phyloP scores from a whole-genome alignment of 164 flowering plant species.

The Umbellularia californica region DNA sequence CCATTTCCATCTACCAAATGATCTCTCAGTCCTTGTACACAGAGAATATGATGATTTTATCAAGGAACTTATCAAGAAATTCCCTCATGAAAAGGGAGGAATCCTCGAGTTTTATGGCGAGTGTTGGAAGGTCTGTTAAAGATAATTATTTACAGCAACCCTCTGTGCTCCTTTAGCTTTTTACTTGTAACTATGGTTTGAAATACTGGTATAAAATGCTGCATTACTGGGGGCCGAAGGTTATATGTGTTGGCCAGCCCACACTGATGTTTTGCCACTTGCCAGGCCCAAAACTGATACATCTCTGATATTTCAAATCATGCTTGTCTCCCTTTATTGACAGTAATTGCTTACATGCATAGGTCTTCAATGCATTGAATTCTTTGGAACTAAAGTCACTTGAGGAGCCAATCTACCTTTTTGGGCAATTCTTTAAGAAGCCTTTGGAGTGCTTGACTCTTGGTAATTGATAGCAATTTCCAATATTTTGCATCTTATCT shows the following conservation, averaged over 20 bases:
- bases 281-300: too few relatives aligned
- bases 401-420: slow-evolving; percentile 94
- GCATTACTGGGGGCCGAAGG: too few relatives aligned
- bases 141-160: slow-evolving; percentile 19
- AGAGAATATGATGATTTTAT: slow-evolving; percentile 72
- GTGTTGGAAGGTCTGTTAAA: slow-evolving; percentile 88
- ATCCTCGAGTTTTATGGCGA: slow-evolving; percentile 72
- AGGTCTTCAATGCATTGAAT: slow-evolving; percentile 92
- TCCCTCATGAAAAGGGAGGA: slow-evolving; percentile 93
- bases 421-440: slow-evolving; percentile 91
- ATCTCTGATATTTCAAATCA: too few relatives aligned
- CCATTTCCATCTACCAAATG: slow-evolving; percentile 85
- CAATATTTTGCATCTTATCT: not conserved
- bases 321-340: not conserved
- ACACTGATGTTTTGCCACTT: too few relatives aligned
- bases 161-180: slow-evolving; percentile 8
- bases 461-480: slow-evolving; percentile 37
- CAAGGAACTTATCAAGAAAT: slow-evolving; percentile 56
- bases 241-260: too few relatives aligned
- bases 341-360: slow-evolving; percentile 5
- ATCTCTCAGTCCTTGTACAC: slow-evolving; percentile 78
- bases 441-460: slow-evolving; percentile 93
- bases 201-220: not conserved
- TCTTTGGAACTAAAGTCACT: slow-evolving; percentile 89
- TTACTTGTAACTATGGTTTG: not conserved